Base-by-base conservation (phyloP, 495 filamentous ascomycete genomes). In the Penicillium antarcticum region DNA sequence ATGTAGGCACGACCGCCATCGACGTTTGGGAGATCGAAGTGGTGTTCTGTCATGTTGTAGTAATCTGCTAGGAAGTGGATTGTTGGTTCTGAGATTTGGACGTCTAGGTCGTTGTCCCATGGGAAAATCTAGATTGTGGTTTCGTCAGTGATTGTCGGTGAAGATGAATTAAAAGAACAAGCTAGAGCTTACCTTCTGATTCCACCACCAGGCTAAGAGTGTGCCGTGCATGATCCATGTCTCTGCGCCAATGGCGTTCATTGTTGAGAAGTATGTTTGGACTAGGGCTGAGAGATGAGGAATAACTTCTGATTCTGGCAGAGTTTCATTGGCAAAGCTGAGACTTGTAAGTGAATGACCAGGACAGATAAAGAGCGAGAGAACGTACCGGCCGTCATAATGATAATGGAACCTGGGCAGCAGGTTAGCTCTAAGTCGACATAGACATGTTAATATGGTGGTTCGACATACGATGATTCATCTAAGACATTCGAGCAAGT, bases 171-270 rank as follows among this genome's bases (percentile, higher is more conserved):
- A 44, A 47, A 46, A 17, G 51, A 37, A 14, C 19, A 36, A 42
- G 48, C 32, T 42, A 48, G 19, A 44, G 35, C 32, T 6, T 31
- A 75, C 76, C 67, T 76, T 76, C 42, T 74, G 73, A 60, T 83
- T 85, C 81, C 81, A 85, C 76, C 77, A 85, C 81, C 81, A 84
- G 18, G 80, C 76, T 23, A 85, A 64, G 42, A 85, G 70, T 2
- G 76, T 76, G 17, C 81, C 81, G 51, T 85, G 81, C 75, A 84
- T 84, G 35, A 85, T 79, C 81, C 81, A 85, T 33, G 80, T 85
- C 56, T 83, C 79, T 6, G 74, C 76, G 10, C 77, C 78, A 29
- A 85, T 66, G 21, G 76, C 72, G 24, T 67, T 57, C 80, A 84
- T 84, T 9, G 77, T 79, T 3, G 65, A 63, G 9, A 84, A 61